Conservation (phyloP, 2,329 filamentous ascomycete species). For the Drechslerella stenobrocha region DNA sequence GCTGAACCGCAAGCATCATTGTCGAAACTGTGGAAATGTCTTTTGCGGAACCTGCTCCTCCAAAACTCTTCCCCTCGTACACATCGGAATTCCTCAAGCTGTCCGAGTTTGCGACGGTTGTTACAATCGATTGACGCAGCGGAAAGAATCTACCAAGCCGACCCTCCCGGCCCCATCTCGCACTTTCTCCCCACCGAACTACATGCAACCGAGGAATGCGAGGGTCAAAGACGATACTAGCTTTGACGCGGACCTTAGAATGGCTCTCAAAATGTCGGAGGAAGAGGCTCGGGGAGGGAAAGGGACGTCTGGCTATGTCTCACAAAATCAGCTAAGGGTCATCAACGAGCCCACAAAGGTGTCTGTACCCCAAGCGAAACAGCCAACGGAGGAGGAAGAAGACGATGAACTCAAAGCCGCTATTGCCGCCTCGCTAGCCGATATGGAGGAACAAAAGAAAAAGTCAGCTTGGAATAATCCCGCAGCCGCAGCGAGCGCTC, state of each 20-base stretch:
- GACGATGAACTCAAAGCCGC: slow-evolving; percentile 92
- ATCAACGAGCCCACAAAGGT: slow-evolving; percentile 53
- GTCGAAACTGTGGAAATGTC: slow-evolving; percentile 94
- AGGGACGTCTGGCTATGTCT: slow-evolving; percentile 68
- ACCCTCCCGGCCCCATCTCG: slow-evolving; percentile 57
- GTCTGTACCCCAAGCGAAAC: slow-evolving; percentile 56
- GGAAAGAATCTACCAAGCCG: slow-evolving; percentile 14
- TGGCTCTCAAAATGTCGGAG: slow-evolving; percentile 91
- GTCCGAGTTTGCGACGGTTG: slow-evolving; percentile 97
- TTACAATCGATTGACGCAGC: slow-evolving; percentile 63
- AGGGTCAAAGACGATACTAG: slow-evolving; percentile 73
- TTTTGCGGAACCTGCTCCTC: slow-evolving; percentile 94
- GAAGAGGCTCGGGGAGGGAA: slow-evolving; percentile 82
- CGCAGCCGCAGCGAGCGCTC: slow-evolving; percentile 59
- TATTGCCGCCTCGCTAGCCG: slow-evolving; percentile 88
- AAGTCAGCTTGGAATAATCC: slow-evolving; percentile 71
- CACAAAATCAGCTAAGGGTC: slow-evolving; percentile 63
- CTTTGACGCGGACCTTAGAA: slow-evolving; percentile 93
- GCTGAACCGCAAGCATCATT: slow-evolving; percentile 97
- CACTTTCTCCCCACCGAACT: slow-evolving; percentile 60
- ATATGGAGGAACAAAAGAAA: slow-evolving; percentile 98
- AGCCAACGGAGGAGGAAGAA: slow-evolving; percentile 70
- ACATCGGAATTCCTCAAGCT: slow-evolving; percentile 85
- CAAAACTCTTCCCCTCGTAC: slow-evolving; percentile 84
- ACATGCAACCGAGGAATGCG: slow-evolving; percentile 87